Evolutionary conservation across 441 rosid genomes (phyloP), one percentile per base, ranked within the genome.

Genomic region (Rhodomyrtus psidioides): DNA sequence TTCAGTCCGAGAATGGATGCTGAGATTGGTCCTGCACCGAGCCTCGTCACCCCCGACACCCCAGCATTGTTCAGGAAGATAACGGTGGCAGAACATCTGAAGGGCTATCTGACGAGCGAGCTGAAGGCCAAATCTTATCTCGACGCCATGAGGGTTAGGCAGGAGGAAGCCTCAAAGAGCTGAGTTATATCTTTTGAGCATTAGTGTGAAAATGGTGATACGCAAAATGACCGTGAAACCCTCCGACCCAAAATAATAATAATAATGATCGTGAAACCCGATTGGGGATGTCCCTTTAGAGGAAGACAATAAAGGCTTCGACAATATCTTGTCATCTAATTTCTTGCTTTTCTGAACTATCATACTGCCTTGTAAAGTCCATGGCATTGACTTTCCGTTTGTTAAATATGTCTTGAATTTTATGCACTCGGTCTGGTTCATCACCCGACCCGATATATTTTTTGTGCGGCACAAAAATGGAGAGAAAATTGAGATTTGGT

Each of bases 41-140:
- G 82, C 70, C 82, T 86, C 0, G n/a, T 86, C 39, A 23, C 85
- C 26, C 55, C 6, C 13, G 53, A 65, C 8, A 62, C 82, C 16
- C 88, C 88, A 30, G 82, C 82, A 58, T 27, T 9, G 62, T 86
- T 86, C 56, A 82, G 34, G 85, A 86, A 82, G 27, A 62, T 44
- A 49, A n/a, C 30, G 4, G 51, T 82, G 21, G 55, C 44, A 3
- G 83, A 82, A 62, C 83, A 49, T 84, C 55, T 81, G 10, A 82
- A 54, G 76, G 82, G 88, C 55, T 81, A 60, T 39, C 55, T 86
- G 27, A 15, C 51, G 2, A 53, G 85, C 1, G 34, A 82, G 83
- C 85, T 82, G 4, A 9, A 6, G 1, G 82, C 85, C 9, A 86
- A 82, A 53, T 55, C 70, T 21, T 44, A 86, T 59, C 88, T 86